A percentile compares a stretch with the other conserved stretches of the same genome.
Conservation (phyloP, 768 basidiomycete genomes). For the Paxillus rubicundulus region DNA sequence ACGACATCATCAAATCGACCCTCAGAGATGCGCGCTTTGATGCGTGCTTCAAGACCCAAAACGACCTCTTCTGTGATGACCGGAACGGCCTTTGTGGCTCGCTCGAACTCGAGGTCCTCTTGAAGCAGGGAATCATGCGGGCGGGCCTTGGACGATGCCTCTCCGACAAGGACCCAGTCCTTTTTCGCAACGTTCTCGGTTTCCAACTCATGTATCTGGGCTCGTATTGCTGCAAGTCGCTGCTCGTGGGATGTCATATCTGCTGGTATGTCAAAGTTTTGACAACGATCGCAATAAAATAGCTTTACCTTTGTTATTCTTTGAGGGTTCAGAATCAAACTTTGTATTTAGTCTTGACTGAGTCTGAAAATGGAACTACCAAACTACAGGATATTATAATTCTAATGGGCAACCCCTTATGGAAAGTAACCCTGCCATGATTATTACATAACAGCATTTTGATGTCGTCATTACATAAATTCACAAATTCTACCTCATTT, state of each 20-base stretch:
- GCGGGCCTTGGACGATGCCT: conserved; percentile 76
- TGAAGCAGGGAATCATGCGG: conserved; percentile 91
- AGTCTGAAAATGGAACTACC: too few relatives aligned
- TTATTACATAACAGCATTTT: too few relatives aligned
- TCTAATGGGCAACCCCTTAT: too few relatives aligned
- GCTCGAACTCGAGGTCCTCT: conserved; percentile 94
- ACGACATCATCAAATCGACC: conserved; percentile 89
- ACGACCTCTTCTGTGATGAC: conserved; percentile 88
- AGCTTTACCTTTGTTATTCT: neutral
- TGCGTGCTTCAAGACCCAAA: conserved; percentile 78
- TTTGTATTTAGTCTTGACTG: too few relatives aligned
- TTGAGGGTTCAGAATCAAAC: too few relatives aligned
- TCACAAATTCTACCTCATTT: too few relatives aligned
- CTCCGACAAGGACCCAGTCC: conserved; percentile 92
- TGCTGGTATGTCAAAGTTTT: neutral
- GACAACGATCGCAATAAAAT: too few relatives aligned
- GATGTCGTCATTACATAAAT: too few relatives aligned
- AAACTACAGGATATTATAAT: too few relatives aligned
- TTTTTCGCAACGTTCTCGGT: conserved; percentile 84
- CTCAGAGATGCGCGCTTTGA: conserved; percentile 86
- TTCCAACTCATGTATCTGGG: conserved; percentile 82
- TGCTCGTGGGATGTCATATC: conserved; percentile 53
- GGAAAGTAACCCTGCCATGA: too few relatives aligned
- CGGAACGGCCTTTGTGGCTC: conserved; percentile 81
- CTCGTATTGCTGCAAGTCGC: conserved; percentile 66